Conservation (phyloP, 2,329 filamentous ascomycete genomes). For the Bipolaris bicolor region DNA sequence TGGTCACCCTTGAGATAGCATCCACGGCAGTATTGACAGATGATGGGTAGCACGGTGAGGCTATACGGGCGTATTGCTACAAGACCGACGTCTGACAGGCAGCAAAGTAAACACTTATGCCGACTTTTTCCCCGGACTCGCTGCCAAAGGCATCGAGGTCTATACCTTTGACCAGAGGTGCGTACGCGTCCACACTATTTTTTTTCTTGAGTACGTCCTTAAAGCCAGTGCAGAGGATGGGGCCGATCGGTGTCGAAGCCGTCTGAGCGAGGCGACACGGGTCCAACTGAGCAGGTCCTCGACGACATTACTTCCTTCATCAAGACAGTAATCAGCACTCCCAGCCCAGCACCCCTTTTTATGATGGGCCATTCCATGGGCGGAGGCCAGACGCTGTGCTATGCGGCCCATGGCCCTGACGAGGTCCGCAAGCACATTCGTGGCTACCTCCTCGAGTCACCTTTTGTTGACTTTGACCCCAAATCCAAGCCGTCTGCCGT, state of each 20-base stretch:
- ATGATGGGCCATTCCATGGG: conserved; percentile 93
- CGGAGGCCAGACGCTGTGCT: conserved; percentile 75
- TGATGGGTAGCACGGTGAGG: conserved; percentile 20
- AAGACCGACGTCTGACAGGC: conserved; percentile 24
- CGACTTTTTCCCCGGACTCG: conserved; percentile 73
- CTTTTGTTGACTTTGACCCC: conserved; percentile 76
- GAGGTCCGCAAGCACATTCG: conserved; percentile 66
- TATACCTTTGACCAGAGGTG: conserved; percentile 77
- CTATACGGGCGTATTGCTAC: not conserved
- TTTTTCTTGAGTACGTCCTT: conserved; percentile 3
- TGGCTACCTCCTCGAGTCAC: conserved; percentile 78
- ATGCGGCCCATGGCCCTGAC: conserved; percentile 54
- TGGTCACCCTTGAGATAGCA: conserved; percentile 11
- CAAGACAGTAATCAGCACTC: conserved; percentile 64
- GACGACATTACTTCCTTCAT: conserved; percentile 81
- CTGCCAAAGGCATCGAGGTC: conserved; percentile 73
- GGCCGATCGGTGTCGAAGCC: conserved; percentile 71
- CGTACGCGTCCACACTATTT: conserved; percentile 29
- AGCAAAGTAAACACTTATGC: conserved; percentile 71
- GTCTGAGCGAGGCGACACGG: conserved; percentile 72
- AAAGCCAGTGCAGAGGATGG: conserved; percentile 69
- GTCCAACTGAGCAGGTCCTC: conserved; percentile 74
- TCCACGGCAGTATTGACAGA: conserved; percentile 2
- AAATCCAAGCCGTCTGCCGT: conserved; percentile 67
- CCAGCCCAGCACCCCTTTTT: conserved; percentile 68